These are phyloP conservation scores for Phoma herbarum DNA, from an alignment of 2,329 filamentous ascomycete species.

Conservation along the genomic window DNA sequence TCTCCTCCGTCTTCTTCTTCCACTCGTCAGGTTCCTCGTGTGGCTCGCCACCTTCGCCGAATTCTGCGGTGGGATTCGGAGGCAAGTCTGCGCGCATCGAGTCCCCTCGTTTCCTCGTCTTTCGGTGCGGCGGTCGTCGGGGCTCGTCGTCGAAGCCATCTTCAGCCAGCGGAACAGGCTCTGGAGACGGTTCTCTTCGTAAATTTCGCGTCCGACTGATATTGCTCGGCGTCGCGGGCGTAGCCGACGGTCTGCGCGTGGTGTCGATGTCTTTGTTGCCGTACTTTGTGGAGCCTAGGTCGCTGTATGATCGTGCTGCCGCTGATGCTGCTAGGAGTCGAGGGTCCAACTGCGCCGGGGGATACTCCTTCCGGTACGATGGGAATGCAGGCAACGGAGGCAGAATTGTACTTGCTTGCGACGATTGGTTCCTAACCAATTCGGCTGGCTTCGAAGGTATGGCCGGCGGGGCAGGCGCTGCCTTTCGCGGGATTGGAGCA, in stretches of 20 bases:
- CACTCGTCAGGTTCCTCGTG: slow-evolving; percentile 47
- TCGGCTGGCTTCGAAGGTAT: slow-evolving; percentile 37
- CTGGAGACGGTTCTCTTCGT: slow-evolving; percentile 29
- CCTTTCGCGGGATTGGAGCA: slow-evolving; percentile 19
- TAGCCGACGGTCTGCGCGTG: slow-evolving; percentile 16
- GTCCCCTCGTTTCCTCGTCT: slow-evolving; percentile 39
- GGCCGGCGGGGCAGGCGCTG: slow-evolving; percentile 24
- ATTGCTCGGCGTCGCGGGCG: slow-evolving; percentile 20
- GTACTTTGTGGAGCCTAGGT: slow-evolving; percentile 31
- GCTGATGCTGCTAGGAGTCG: slow-evolving; percentile 43
- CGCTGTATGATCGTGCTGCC: slow-evolving; percentile 43
- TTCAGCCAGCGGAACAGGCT: slow-evolving; percentile 33
- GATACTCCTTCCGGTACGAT: slow-evolving; percentile 62
- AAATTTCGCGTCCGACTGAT: slow-evolving; percentile 29
- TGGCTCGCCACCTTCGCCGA: slow-evolving; percentile 31
- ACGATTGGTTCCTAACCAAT: slow-evolving; percentile 15
- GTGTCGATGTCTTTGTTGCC: slow-evolving; percentile 16
- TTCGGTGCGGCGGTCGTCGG: slow-evolving; percentile 36
- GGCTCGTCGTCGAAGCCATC: slow-evolving; percentile 32
- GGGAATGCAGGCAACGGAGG: slow-evolving; percentile 35
- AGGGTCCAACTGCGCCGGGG: slow-evolving; percentile 35
- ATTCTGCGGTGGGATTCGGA: slow-evolving; percentile 45
- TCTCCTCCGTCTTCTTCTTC: slow-evolving; percentile 43
- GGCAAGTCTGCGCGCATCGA: slow-evolving; percentile 46
- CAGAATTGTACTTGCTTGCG: slow-evolving; percentile 17